A percentile compares a stretch with the other conserved stretches of the same genome.
These are phyloP conservation scores for Acrasis kona DNA, from an alignment of 78 protist species.

Conservation along the genomic window DNA sequence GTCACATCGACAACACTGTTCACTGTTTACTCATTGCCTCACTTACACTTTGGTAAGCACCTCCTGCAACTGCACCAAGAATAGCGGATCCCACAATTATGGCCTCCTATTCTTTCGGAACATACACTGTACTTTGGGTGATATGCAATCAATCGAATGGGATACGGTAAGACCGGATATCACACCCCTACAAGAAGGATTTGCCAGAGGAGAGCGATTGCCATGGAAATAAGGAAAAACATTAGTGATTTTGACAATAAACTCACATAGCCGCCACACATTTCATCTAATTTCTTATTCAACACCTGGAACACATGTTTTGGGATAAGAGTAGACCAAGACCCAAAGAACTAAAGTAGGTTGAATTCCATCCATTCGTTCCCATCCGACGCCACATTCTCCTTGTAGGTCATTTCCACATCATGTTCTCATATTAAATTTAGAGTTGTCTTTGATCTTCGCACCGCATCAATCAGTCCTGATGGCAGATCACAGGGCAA, in stretches of 20 bases:
- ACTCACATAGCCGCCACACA: no score
- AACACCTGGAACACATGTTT: neutral
- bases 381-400: constrained; percentile 13
- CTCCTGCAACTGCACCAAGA: constrained; percentile 3
- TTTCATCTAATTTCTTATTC: neutral
- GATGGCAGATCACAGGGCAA: no score
- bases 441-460: no score
- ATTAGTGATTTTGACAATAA: neutral
- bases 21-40: constrained; percentile 3
- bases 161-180: neutral
- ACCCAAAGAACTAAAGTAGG: neutral
- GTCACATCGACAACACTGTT: neutral
- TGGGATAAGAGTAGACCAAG: neutral
- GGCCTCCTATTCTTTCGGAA: neutral
- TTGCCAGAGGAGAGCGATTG: constrained; percentile 34
- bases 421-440: no score
- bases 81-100: constrained; percentile 28
- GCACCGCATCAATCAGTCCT: no score
- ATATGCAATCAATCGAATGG: constrained; percentile 9
- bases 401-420: constrained; percentile 12
- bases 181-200: constrained; percentile 14
- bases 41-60: neutral
- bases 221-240: constrained; percentile 27
- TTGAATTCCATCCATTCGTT: neutral
- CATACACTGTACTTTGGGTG: neutral